Evolutionary conservation across 2,329 filamentous ascomycete species (phyloP), one percentile per base, ranked within the genome.

Genomic region (Trematosphaeria pertusa): DNA sequence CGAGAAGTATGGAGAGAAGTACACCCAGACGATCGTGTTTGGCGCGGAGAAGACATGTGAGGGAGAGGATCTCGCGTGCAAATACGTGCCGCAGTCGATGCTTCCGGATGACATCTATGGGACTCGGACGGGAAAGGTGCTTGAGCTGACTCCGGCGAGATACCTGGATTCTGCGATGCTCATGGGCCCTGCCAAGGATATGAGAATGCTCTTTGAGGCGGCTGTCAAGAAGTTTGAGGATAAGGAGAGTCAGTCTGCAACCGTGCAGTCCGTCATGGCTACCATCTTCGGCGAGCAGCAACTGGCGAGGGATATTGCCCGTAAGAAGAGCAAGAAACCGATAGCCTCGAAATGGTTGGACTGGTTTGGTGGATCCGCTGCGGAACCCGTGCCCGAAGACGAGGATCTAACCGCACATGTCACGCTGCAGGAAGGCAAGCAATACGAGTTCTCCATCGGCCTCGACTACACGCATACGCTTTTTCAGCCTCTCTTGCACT

Each of bases 261-360:
- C 61, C 4, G 73, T 78, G 38, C 73, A 79, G 53, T 68, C 73
- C 19, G 71, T 78, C 3, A 72, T 84, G 37, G 72, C 78, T 1
- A 73, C 76, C 24, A 75, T 84, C 17, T 83, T 79, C 43, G 79
- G 77, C 17, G 75, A 81, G 36, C 81, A 84, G 52, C 79, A 83
- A 58, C 72, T 78, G 31, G 62, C 76, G 22, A 72, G 81, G 24
- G 74, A 81, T 48, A 54, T 50, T 2, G 65, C 74, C 62, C 71
- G 44, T 59, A 68, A 46, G 52, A 53, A 48, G 14, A 43, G 38
- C 11, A 46, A 43, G n/a, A 46, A 53, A 35, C 37, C 40, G 8
- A 14, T 34, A 1, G 31, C 34, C 5, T 43, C 59, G 5, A 65
- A 61, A 21, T 68, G 74, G 56, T 21, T 66, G 36, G 70, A 75